Base-by-base conservation (phyloP, 2,329 filamentous ascomycete genomes). In the Phoma sp. region DNA sequence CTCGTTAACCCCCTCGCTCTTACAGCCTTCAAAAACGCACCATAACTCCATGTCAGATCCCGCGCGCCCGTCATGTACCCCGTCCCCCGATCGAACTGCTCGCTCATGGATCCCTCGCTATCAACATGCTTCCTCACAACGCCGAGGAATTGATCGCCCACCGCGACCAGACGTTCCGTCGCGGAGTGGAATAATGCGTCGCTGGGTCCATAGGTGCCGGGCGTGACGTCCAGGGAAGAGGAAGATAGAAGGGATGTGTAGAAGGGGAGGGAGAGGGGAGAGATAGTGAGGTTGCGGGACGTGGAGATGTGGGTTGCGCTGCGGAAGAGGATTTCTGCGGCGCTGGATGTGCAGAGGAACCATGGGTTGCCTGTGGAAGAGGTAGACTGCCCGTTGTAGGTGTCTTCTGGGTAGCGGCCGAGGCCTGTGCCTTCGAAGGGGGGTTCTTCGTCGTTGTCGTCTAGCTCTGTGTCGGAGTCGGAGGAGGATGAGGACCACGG, bases 21-120 rank as follows among this genome's bases (percentile, higher is more conserved):
- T 29, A 69, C 68, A 5, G 77, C 77, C 53, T 70, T 61, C 56
- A 79, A 52, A 53, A 79, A 77, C 1, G 75, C 74, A 5, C 76
- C 76, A 60, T 79, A 79, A 53, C 75, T 78, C 77, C 77, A 79
- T 4, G 77, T 79, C 67, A 79, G 57, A 61, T 80, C 76, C 18
- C 59, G 60, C 25, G 77, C 77, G 1, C 77, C 77, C 4, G 68
- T 62, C 69, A 77, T 72, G 42, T 60, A 75, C 5, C 77, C 77
- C 7, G 65, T 77, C 15, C 62, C 65, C 4, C 69, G 62, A 59
- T 77, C 75, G 48, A 80, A 78, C 56, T 79, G 77, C 68, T 80
- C 77, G 57, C 75, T 77, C 67, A 80, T 66, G 11, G 64, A 60
- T 1, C 78, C 78, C 17, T 75, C 71, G 0, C 43, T 53, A 50